These are phyloP conservation scores for Penicillium sp. DNA, from an alignment of 2,329 filamentous ascomycete species.

Conservation along the genomic window DNA sequence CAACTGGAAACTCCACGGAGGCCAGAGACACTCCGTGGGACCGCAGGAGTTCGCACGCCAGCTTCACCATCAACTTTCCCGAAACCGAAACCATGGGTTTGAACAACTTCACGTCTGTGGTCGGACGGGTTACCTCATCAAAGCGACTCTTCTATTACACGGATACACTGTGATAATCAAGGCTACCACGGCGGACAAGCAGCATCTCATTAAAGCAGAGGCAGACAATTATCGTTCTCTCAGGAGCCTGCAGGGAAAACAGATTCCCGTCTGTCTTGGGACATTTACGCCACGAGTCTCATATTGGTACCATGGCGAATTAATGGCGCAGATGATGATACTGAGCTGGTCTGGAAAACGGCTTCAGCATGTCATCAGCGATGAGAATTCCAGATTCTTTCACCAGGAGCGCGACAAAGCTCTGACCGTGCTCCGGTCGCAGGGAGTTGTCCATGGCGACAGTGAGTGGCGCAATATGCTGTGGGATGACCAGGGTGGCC, in stretches of 20 bases:
- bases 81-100: slow-evolving; percentile 24
- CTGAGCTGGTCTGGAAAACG: slow-evolving; percentile 17
- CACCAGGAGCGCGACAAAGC: slow-evolving; percentile 18
- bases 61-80: slow-evolving; percentile 21
- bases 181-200: slow-evolving; percentile 23
- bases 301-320: slow-evolving; percentile 28
- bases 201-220: slow-evolving; percentile 25
- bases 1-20: slow-evolving; percentile 31
- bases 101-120: slow-evolving; percentile 27
- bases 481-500: slow-evolving; percentile 19
- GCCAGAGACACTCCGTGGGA: slow-evolving; percentile 32
- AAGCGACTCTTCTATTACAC: slow-evolving; percentile 27
- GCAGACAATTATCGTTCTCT: slow-evolving; percentile 27
- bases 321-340: slow-evolving; percentile 23
- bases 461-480: slow-evolving; percentile 31
- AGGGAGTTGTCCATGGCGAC: slow-evolving; percentile 21
- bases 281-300: slow-evolving; percentile 18
- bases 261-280: slow-evolving; percentile 29
- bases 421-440: slow-evolving; percentile 16
- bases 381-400: slow-evolving; percentile 8
- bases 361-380: slow-evolving; percentile 9
- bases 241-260: slow-evolving; percentile 22
- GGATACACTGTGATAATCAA: slow-evolving; percentile 34
- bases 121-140: slow-evolving; percentile 29
- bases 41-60: slow-evolving; percentile 20